phyloP scores from a whole-genome alignment of 495 filamentous ascomycete species.

The Aspergillus sparsus region DNA sequence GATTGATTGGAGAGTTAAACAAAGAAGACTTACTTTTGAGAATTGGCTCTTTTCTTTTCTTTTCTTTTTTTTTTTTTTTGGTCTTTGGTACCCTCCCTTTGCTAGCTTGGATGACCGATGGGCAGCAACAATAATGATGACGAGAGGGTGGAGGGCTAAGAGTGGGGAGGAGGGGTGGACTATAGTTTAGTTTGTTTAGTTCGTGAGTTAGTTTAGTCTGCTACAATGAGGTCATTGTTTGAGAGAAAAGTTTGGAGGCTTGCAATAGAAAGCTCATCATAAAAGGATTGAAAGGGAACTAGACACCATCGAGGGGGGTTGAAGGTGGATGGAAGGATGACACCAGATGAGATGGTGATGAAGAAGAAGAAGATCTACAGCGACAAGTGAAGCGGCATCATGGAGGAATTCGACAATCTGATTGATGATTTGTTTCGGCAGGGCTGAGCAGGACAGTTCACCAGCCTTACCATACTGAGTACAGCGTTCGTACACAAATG shows the following conservation, averaged over 20 bases:
- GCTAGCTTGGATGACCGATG: not conserved
- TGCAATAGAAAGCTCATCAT: not conserved
- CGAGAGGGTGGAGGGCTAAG: not conserved
- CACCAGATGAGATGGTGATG: not conserved
- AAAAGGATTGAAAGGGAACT: not conserved
- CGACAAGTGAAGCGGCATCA: not conserved
- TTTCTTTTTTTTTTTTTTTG: not conserved
- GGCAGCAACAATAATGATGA: slow-evolving; percentile 1
- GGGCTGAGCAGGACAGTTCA: not conserved
- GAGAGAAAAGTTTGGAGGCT: not conserved
- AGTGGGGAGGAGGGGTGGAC: not conserved
- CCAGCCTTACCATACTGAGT: no score
- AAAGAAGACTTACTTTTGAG: slow-evolving; percentile 3
- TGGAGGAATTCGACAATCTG: not conserved
- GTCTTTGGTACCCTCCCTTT: not conserved
- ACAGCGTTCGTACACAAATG: no score
- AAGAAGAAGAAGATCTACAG: not conserved
- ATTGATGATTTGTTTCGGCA: not conserved
- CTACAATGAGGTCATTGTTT: not conserved
- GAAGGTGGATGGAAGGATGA: slow-evolving; percentile 3
- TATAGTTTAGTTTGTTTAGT: not conserved
- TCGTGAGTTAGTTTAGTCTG: not conserved
- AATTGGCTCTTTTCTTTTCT: not conserved
- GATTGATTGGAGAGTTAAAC: slow-evolving; percentile 9
- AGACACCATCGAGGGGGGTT: not conserved